Base-by-base conservation (phyloP, 2,329 filamentous ascomycete genomes). In the Grosmannia clavigera region DNA sequence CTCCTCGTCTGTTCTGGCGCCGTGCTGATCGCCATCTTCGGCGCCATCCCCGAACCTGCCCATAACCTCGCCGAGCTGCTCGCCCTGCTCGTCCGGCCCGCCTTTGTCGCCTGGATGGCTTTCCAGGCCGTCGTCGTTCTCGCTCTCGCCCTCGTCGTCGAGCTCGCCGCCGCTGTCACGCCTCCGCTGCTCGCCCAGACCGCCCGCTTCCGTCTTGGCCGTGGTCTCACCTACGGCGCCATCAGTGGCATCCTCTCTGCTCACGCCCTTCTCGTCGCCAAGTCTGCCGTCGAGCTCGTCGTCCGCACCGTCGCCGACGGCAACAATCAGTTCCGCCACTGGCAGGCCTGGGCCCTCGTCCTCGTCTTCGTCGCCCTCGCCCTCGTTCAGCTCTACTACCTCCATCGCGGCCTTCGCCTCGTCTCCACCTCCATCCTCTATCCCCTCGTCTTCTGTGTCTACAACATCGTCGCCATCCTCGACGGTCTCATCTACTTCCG, bases 381-480 rank as follows among this genome's bases (percentile, higher is more conserved):
- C 5, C 80, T 99, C 53, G 88, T 85, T 53, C 94, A 99, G 73
- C 81, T 99, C 6, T 99, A 96, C 74, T 97, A 95, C 72, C 83
- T 99, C 62, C 94, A 99, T 70, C 84, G 90, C 52, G 94, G 94
- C 58, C 80, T 99, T 64, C 96, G 96, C 73, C 81, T 99, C 58
- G 91, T 95, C 72, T 96, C 92, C 59, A 97, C 94, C 27, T 96
- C 90, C 68, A 87, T 97, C 63, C 80, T 99, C 66, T 99, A 99
- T 73, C 94, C 94, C 5, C 86, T 97, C 67, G 92, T 97, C 48
- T 99, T 99, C 74, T 99, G 94, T 79, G 84, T 97, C 65, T 99
- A 97, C 80, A 99, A 99, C 78, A 96, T 99, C 68, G 92, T 97
- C 69, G 94, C 94, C 65, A 99, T 99, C 66, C 78, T 97, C 66